Base-by-base conservation (phyloP, 148 eudicot species). In the Vaccinium darrowii region DNA sequence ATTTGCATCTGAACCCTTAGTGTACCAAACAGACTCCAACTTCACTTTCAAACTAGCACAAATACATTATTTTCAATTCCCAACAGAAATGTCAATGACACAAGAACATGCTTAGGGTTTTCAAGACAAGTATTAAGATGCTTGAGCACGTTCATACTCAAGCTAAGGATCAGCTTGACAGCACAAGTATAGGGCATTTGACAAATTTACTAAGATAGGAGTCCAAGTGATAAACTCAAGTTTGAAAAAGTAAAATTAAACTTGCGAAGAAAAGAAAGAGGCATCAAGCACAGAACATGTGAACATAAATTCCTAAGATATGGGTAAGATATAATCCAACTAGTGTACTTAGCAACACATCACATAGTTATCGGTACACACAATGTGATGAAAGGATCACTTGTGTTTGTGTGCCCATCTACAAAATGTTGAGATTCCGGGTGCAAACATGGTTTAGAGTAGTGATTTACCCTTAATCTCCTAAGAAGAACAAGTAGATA, bases 11-110 rank as follows among this genome's bases (percentile, higher is more conserved):
- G 90, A 88, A 58, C 87, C 85, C 77, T 87, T 94, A 1, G 93
- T 95, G 84, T 93, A 94, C 16, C 98, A 94, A 52, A 87, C 78
- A 80, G 90, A 93, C 87, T 90, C 94, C 92, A 92, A 88, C 63
- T 92, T 93, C 87, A 92, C 88, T 84, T 92, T 92, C 89, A 96
- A 86, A 52, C 89, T 89, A 13, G 93, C 95, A 87, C 89, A 93
- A 58, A 58, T 2, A 58, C 63, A 58, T 16, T 18, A 58, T 58
- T 18, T 58, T n/a, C 5, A 16, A 16, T 18, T 16, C 19, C 9
- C 63, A 58, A 58, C 63, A 58, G 2, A 9, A 51, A 51, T 9
- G 54, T 15, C 62, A 36, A 36, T 36, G 39, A 36, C 39, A 57
- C 21, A 57, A 57, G 21, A 5, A 57, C 21, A 16, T 5, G 62